Evolutionary conservation across 306 rosid species (phyloP).

Genomic region (Cucumis melo): DNA sequence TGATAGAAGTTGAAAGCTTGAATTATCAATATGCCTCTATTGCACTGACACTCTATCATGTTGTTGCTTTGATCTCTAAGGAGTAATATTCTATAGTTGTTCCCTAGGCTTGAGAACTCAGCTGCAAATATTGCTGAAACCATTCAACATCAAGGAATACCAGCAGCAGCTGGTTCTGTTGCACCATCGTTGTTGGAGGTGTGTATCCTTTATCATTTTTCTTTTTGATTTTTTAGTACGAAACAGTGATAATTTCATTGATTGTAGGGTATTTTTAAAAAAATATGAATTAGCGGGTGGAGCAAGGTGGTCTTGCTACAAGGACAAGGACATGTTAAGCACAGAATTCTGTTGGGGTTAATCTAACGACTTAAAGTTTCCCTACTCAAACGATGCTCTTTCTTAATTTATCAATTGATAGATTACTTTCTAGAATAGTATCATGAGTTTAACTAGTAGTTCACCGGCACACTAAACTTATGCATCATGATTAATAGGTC

Average conservation of each 20-base stretch:
- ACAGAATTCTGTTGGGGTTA: background rate
- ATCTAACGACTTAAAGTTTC: background rate
- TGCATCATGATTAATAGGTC: background rate
- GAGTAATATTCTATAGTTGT: slow-evolving; percentile 14
- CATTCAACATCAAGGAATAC: slow-evolving; percentile 37
- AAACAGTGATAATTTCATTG: background rate
- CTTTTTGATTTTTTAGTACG: slow-evolving; percentile 13
- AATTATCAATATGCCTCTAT: background rate
- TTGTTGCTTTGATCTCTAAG: background rate
- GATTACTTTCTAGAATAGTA: background rate
- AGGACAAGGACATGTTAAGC: background rate
- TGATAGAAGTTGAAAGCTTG: background rate
- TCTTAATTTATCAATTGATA: background rate
- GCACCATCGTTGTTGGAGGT: slow-evolving; percentile 90
- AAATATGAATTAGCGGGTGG: background rate
- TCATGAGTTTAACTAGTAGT: background rate
- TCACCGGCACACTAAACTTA: background rate
- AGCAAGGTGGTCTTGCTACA: background rate
- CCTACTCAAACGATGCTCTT: background rate
- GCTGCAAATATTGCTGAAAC: slow-evolving; percentile 70
- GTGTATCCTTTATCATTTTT: slow-evolving; percentile 16
- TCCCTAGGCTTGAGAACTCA: slow-evolving; percentile 76
- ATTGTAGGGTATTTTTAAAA: background rate
- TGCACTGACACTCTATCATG: background rate
- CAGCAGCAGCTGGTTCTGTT: slow-evolving; percentile 33